phyloP scores from a whole-genome alignment of 495 filamentous ascomycete genomes.

The Amniculicola lignicola region DNA sequence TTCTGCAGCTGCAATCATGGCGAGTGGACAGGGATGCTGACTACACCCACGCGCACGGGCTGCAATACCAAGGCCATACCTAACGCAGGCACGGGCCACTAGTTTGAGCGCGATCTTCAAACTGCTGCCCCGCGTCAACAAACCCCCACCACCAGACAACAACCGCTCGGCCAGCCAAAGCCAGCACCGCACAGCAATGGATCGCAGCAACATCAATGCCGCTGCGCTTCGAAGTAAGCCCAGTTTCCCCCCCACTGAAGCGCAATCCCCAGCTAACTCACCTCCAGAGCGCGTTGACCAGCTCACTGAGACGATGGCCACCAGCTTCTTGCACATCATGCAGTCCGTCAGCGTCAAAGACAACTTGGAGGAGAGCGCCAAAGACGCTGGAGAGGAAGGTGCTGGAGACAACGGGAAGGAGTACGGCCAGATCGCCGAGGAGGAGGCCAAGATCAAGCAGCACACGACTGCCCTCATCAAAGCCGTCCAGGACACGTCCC shows the following conservation, averaged over 20 bases:
- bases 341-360: conserved; percentile 48
- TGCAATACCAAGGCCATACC: too few relatives aligned
- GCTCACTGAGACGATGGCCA: conserved; percentile 46
- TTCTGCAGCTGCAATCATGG: too few relatives aligned
- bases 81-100: too few relatives aligned
- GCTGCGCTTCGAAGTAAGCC: conserved; percentile 18
- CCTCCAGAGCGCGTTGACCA: conserved; percentile 34
- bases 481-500: conserved; percentile 63
- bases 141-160: too few relatives aligned
- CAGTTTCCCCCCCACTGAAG: not conserved
- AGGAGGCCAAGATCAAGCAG: conserved; percentile 60
- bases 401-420: conserved; percentile 30
- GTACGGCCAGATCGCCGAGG: conserved; percentile 51
- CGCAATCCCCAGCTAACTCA: not conserved
- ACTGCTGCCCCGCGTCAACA: too few relatives aligned
- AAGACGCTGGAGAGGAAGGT: conserved; percentile 58
- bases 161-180: too few relatives aligned
- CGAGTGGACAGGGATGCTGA: too few relatives aligned
- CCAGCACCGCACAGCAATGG: too few relatives aligned
- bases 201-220: conserved; percentile 2
- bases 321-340: conserved; percentile 62
- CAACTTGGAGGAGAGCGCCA: conserved; percentile 10
- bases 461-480: conserved; percentile 55
- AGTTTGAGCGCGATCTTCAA: too few relatives aligned
- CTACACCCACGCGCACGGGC: too few relatives aligned